Evolutionary conservation across 495 filamentous ascomycete genomes (phyloP), one percentile per base, ranked within the genome.

Genomic region (Aspergillus funiculosus): DNA sequence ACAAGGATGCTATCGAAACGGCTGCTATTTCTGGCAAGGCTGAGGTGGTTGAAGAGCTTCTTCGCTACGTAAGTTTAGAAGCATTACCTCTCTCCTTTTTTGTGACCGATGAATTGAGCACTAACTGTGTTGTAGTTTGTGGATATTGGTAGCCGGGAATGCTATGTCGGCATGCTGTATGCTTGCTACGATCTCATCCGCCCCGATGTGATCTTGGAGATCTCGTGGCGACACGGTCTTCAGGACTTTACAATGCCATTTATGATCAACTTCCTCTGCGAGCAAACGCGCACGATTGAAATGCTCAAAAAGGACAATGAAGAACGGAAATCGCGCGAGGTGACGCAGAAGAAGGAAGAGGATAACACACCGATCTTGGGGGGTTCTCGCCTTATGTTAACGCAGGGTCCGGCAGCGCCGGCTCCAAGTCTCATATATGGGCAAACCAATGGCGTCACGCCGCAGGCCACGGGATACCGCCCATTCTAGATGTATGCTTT

Each of bases 1-100:
- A 90, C 82, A 96, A 95, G 77, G 94, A 99, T 76, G 94, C 94
- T 20, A 97, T 99, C 53, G 94, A 99, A 76, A 99, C 94, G 19
- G 79, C 94, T 9, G 94, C 94, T n/a, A 90, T 96, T 32, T 96
- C 90, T 46, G 78, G 77, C 58, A 95, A 95, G 74, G 48, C 76
- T 6, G 89, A 95, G 30, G 85, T 97, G 31, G 94, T 96, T 30
- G 94, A 97, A 64, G 94, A 97, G 52, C 76, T 99, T 42, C 74
- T 97, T 26, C 82, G 89, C 63, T 99, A 97, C 67, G 92, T 96
- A 82, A 84, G 92, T 59, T 52, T 56, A n/a, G n/a, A n/a, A n/a
- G n/a, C n/a, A n/a, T n/a, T 51, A 20, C 20, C 24, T 22, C 20
- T 5, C 9, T 49, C 43, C 21, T 8, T 37, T 36, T 42, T 11